phyloP scores from a whole-genome alignment of 2,329 filamentous ascomycete genomes.

The Rutstroemia sp. region DNA sequence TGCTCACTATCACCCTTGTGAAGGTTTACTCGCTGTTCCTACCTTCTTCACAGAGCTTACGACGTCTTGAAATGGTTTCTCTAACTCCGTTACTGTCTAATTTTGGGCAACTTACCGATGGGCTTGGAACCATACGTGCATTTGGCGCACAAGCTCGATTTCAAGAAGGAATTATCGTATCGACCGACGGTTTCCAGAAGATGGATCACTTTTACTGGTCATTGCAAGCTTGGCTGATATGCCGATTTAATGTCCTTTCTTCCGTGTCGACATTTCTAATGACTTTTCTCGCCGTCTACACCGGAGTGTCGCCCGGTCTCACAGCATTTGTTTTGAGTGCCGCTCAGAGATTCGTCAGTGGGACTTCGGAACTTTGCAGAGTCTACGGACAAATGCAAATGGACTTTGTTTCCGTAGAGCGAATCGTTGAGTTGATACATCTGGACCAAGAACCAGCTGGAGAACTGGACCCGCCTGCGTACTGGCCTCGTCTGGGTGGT shows the following conservation, averaged over 20 bases:
- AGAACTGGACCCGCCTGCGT: conserved; percentile 58
- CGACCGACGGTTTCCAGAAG: conserved; percentile 83
- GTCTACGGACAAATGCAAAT: conserved; percentile 82
- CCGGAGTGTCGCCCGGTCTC: conserved; percentile 67
- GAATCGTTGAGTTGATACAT: conserved; percentile 73
- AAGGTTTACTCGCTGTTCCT: conserved; percentile 70
- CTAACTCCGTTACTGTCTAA: conserved; percentile 86
- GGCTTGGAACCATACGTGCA: conserved; percentile 78
- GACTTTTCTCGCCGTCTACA: conserved; percentile 67
- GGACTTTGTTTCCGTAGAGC: conserved; percentile 85
- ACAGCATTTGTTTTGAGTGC: conserved; percentile 78
- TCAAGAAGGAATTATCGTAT: conserved; percentile 69
- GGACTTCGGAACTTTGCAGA: conserved; percentile 68
- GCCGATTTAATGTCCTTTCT: conserved; percentile 67
- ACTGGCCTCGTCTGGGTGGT: conserved; percentile 67
- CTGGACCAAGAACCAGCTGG: conserved; percentile 70
- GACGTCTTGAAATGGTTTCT: conserved; percentile 83
- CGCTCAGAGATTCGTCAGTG: conserved; percentile 58
- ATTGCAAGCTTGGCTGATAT: conserved; percentile 76
- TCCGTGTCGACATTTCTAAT: conserved; percentile 67
- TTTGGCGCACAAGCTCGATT: conserved; percentile 75
- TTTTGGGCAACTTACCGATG: conserved; percentile 80
- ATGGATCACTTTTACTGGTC: conserved; percentile 97
- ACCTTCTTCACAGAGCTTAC: conserved; percentile 74
- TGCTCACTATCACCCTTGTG: conserved; percentile 62